Evolutionary conservation across 2,329 filamentous ascomycete species (phyloP), one percentile per base, ranked within the genome.

Genomic region (Ophiostoma triangulosporum): DNA sequence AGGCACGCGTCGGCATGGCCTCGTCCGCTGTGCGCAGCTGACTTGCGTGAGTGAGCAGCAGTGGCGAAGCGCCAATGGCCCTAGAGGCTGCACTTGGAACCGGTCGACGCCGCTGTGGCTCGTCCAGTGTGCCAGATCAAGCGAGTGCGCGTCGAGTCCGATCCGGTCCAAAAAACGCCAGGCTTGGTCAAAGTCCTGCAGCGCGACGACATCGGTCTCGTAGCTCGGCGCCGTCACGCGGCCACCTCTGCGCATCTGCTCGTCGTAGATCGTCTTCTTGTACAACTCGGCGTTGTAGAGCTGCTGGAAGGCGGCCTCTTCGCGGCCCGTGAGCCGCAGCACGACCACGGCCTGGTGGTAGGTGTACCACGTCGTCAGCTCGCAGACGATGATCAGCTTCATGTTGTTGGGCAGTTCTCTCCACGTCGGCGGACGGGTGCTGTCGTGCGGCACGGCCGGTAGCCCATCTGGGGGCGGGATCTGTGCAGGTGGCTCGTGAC

Each of bases 311-410:
- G 35, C 33, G 9, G 5, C 27, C 4, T 51, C 40, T 24, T 60
- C 45, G 7, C 2, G 11, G 8, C 9, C 6, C 8, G 36, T 56
- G 9, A 60, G 54, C 15, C 36, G n/a, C 14, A 60, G 52, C 3
- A 53, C 15, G 5, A 1, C 6, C 6, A 52, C 22, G 14, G 52
- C 3, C 6, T 40, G 49, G n/a, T 29, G 12, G 26, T 53, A 56
- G 20, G 49, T 5, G 33, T 52, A 51, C 48, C 52, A 52, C 2
- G 33, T 9, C 1, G 54, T 54, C 35, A 59, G 24, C 48, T 58
- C 53, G 22, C 56, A 54, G 51, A 60, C 50, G 12, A 60, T 33
- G n/a, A 54, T 50, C 8, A 60, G 56, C 50, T 58, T 57, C 51
- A 59, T 56, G 24, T 46, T 53, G 31, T 53, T 50, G 0, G 59